Evolutionary conservation across 148 eudicot genomes (phyloP).

Genomic region (Silene uniflora): DNA sequence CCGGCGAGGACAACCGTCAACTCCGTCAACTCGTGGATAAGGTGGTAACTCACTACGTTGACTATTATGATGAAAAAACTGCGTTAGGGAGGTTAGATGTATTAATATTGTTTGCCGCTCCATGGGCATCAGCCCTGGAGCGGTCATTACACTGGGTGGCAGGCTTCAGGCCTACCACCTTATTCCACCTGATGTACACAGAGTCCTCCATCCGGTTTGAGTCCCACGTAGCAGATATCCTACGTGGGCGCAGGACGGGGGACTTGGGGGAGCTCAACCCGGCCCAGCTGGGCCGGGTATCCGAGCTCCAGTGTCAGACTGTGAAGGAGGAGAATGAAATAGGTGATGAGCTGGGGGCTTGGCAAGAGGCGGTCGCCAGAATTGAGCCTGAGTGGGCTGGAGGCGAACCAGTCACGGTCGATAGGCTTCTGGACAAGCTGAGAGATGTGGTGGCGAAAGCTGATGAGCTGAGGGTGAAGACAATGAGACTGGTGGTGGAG

Average conservation of each 20-base stretch:
- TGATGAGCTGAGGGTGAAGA: slow-evolving; percentile 58
- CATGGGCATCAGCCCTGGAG: slow-evolving; percentile 71
- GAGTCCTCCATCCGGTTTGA: slow-evolving; percentile 64
- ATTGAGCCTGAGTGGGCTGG: slow-evolving; percentile 32
- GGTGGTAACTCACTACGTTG: slow-evolving; percentile 42
- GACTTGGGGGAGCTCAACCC: slow-evolving; percentile 71
- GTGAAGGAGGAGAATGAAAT: slow-evolving; percentile 61
- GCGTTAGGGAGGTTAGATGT: slow-evolving; percentile 39
- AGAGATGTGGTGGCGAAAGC: slow-evolving; percentile 49
- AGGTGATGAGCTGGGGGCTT: slow-evolving; percentile 52
- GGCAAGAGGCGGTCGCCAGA: slow-evolving; percentile 66
- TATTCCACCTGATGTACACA: slow-evolving; percentile 72
- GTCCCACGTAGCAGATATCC: slow-evolving; percentile 49
- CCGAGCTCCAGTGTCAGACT: slow-evolving; percentile 73
- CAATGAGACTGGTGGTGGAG: slow-evolving; percentile 55
- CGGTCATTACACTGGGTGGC: slow-evolving; percentile 69
- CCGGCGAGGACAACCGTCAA: slow-evolving; percentile 26
- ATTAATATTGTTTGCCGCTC: slow-evolving; percentile 43
- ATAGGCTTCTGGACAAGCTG: slow-evolving; percentile 30
- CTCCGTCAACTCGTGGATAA: slow-evolving; percentile 38
- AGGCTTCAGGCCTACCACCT: slow-evolving; percentile 91
- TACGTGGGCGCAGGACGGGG: slow-evolving; percentile 51
- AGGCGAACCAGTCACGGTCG: slow-evolving; percentile 29
- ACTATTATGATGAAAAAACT: slow-evolving; percentile 47
- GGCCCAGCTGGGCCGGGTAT: slow-evolving; percentile 59